A percentile compares a stretch with the other conserved stretches of the same genome.
phyloP scores from a whole-genome alignment of 805 yeast species.

The Candida saitoana region DNA sequence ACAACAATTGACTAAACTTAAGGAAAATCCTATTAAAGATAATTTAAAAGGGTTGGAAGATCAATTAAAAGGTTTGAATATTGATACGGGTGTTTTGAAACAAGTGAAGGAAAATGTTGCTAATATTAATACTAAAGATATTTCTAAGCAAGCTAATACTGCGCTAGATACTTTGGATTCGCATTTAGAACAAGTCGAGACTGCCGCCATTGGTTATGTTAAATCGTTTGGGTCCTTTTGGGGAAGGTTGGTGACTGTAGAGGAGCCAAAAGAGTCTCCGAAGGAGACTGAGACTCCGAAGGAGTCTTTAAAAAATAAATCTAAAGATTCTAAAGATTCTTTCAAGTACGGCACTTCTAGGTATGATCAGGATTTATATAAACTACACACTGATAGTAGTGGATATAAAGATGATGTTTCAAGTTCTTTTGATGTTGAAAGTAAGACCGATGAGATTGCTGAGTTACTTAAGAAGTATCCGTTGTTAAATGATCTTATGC shows the following conservation, averaged over 20 bases:
- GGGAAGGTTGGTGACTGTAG: slow-evolving; percentile 30
- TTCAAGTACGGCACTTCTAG: slow-evolving; percentile 35
- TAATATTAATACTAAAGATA: slow-evolving; percentile 8
- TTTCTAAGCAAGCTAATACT: slow-evolving; percentile 44
- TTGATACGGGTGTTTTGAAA: slow-evolving; percentile 1
- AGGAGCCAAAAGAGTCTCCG: slow-evolving; percentile 9
- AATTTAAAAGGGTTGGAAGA: slow-evolving; percentile 24
- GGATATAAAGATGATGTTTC: slow-evolving; percentile 15
- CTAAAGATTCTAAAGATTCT: slow-evolving; percentile 18
- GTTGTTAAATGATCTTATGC: slow-evolving; percentile 49
- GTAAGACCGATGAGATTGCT: slow-evolving; percentile 49
- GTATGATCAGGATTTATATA: slow-evolving; percentile 35
- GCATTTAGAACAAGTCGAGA: slow-evolving; percentile 67
- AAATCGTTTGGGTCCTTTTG: slow-evolving; percentile 56
- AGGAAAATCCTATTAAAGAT: slow-evolving; percentile 18
- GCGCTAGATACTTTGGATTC: slow-evolving; percentile 68
- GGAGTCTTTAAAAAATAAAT: slow-evolving; percentile 10
- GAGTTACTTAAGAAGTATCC: slow-evolving; percentile 45
- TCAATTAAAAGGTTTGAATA: slow-evolving; percentile 23
- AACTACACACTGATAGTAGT: slow-evolving; percentile 33
- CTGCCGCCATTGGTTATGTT: slow-evolving; percentile 58
- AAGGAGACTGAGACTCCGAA: no score
- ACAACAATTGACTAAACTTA: slow-evolving; percentile 23
- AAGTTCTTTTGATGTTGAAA: slow-evolving; percentile 39
- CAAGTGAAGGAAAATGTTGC: not conserved